Evolutionary conservation across 164 flowering plant genomes (phyloP).

Genomic region (Chimonanthus praecox): DNA sequence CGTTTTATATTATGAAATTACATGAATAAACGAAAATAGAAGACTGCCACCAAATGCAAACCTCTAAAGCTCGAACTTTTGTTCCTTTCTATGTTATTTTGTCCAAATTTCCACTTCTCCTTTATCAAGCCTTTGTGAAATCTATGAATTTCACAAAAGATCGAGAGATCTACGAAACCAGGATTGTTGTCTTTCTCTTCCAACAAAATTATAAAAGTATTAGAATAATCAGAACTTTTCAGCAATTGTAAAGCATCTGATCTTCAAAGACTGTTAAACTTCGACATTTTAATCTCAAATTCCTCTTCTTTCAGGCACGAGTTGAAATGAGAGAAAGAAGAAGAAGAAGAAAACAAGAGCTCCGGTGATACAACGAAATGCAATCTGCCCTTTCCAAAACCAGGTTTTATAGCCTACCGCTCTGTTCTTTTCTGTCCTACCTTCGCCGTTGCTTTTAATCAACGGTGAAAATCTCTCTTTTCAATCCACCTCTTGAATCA

Average conservation of each 20-base stretch:
- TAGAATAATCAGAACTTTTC: background rate
- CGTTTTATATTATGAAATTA: too few relatives aligned
- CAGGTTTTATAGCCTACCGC: background rate
- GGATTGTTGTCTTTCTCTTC: background rate
- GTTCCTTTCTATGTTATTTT: background rate
- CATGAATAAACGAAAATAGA: background rate
- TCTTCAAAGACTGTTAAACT: background rate
- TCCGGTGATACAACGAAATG: background rate
- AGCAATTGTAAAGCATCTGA: background rate
- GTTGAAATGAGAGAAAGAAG: background rate
- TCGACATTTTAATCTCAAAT: background rate
- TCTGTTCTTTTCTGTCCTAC: background rate
- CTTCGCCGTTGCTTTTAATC: background rate
- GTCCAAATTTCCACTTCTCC: background rate
- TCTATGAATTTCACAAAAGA: background rate
- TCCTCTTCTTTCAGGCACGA: background rate
- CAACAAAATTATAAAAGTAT: background rate
- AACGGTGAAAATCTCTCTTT: background rate
- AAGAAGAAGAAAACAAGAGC: background rate
- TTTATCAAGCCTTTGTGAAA: background rate
- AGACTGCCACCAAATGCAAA: background rate
- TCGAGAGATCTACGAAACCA: background rate
- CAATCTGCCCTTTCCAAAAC: background rate
- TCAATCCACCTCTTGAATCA: background rate
- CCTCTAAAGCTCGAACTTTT: background rate